Evolutionary conservation across 1,139 yeast species (phyloP), one percentile per base, ranked within the genome.

Genomic region (Blastobotrys ciferrii): DNA sequence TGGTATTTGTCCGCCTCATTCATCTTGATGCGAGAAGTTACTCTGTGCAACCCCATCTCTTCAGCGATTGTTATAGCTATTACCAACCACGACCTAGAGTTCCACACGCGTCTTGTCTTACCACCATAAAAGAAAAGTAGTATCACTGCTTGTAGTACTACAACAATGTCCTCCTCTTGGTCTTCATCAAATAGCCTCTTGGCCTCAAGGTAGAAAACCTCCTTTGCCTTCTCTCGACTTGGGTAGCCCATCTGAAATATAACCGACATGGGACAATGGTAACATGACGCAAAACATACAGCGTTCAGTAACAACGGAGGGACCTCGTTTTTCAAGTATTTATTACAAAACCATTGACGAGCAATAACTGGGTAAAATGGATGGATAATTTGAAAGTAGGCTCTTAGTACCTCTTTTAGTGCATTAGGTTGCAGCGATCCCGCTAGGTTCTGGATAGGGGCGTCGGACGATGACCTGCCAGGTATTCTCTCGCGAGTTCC

Each of bases 311-410:
- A 41, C 38, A 52, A 43, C 33, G 42, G 39, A 2, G 55, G 47
- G 1, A 52, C 39, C 6, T 41, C 12, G 18, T 36, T 35, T 2
- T 13, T 11, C n/a, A 18, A 14, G 28, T 52, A 50, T 14, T 36
- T 46, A 14, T 30, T 33, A 3, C 49, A 50, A 41, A 52, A 52
- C 55, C 55, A 52, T 14, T 20, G 36, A 11, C 55, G 19, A 32
- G 48, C 49, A 6, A 52, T 45, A 9, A 52, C 42, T 4, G 55
- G 55, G 32, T 52, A 50, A 31, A 52, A 52, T 2, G 55, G 55
- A 32, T 52, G 55, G 12, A 52, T 45, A 13, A 30, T 32, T 12
- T 33, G 25, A 39, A 52, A 52, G 35, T 43, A 52, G 9, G 45
- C 28, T 13, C 35, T 28, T n/a, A 50, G 41, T 32, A 52, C 30